Evolutionary conservation across 1,139 yeast species (phyloP), one percentile per base, ranked within the genome.

Genomic region (Geotrichum aggregatum): DNA sequence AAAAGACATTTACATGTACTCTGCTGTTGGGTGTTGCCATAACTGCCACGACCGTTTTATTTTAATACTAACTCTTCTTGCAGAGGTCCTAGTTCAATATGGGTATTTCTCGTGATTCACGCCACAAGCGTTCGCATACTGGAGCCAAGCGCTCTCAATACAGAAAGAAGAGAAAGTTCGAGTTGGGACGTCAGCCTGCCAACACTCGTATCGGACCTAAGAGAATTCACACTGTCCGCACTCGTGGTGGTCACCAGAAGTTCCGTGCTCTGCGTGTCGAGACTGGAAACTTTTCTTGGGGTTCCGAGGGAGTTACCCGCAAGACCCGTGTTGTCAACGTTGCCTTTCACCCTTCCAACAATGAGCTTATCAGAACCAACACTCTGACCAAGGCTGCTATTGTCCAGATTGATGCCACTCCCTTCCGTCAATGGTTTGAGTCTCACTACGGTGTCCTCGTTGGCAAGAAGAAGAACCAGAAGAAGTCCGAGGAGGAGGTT

Each of bases 31-130:
- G 28, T n/a, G n/a, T n/a, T n/a, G n/a, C n/a, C n/a, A n/a, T n/a
- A n/a, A n/a, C n/a, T n/a, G n/a, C n/a, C n/a, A n/a, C 41, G 19
- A 19, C n/a, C 18, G 21, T 43, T 16, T 43, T 14, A 11, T 44
- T 33, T 34, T 16, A 13, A 28, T 39, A 21, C 50, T 47, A 47
- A 39, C 49, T n/a, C 33, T 16, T 39, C 2, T 43, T 35, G 3
- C 31, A 50, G 53, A 50, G 53, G 53, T 50, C 53, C 53, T 45
- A 43, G 53, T 55, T 51, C 55, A 63, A 55, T 58, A 92, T 92
- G 98, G 98, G 98, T 91, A 92, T 92, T 87, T 91, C 98, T 80
- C 94, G 99, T 85, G 98, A 92, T 83, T 91, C 98, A 78, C 96
- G 97, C 83, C 98, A 92, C 89, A 92, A 92, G 87, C 95, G 98